Conservation (phyloP, 176 grass and related monocot genomes). For the Aechmea fasciata region DNA sequence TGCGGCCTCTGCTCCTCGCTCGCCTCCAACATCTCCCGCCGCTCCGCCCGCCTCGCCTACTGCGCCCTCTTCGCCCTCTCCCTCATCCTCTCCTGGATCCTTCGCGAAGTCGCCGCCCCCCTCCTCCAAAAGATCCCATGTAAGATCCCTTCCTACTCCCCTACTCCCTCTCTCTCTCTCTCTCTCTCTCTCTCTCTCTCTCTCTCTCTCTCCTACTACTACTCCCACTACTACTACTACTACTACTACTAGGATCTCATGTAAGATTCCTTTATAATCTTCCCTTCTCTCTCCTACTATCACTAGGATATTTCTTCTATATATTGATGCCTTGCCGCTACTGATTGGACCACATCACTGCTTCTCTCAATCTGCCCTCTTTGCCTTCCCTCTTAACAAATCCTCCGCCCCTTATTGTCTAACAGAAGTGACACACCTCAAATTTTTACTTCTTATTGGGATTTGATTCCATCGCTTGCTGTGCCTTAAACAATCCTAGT, state of each 20-base stretch:
- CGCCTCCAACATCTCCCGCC: conserved; percentile 52
- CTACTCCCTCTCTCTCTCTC: background rate
- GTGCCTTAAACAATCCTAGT: background rate
- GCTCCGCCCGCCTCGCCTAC: conserved; percentile 60
- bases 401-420: background rate
- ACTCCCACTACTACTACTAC: too few relatives aligned
- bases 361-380: background rate
- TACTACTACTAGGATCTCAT: too few relatives aligned
- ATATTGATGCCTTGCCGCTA: too few relatives aligned
- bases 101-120: conserved; percentile 45
- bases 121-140: conserved; percentile 42
- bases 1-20: conserved; percentile 81
- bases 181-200: background rate
- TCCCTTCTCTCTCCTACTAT: too few relatives aligned
- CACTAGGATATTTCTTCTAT: too few relatives aligned
- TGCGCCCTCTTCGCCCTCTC: conserved; percentile 47
- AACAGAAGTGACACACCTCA: background rate
- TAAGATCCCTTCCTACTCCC: conserved; percentile 3
- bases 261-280: too few relatives aligned
- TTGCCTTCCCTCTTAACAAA: background rate
- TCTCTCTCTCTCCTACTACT: background rate
- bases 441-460: background rate
- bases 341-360: too few relatives aligned
- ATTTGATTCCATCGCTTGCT: background rate
- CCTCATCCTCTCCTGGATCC: conserved; percentile 43